Percentiles rank a stretch among this genome's conserved stretches.
phyloP scores from a whole-genome alignment of 805 yeast species.

The Myxozyma lipomycoides region DNA sequence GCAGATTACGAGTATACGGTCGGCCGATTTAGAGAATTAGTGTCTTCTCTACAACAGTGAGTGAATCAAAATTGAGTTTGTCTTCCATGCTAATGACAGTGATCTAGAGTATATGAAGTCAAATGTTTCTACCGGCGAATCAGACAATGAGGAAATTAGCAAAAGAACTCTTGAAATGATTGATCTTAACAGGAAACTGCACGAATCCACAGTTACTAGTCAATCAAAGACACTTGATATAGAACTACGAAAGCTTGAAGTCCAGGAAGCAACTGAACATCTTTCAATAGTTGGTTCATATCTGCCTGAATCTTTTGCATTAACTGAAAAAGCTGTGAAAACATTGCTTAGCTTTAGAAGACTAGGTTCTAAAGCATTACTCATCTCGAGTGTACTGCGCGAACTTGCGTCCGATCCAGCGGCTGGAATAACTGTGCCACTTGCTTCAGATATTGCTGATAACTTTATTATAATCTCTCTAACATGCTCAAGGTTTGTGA shows the following conservation, averaged over 20 bases:
- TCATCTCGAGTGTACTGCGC: constrained; percentile 4
- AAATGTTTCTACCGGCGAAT: constrained; percentile 17
- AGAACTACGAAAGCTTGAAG: constrained; percentile 30
- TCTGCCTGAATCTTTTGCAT: constrained; percentile 17
- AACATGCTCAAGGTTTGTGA: constrained; percentile 1
- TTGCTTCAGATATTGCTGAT: constrained; percentile 17
- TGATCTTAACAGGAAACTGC: constrained; percentile 30
- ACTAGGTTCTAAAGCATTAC: constrained; percentile 10
- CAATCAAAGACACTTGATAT: constrained; percentile 30
- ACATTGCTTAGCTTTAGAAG: constrained; percentile 13
- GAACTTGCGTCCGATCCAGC: neutral
- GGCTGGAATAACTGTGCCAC: neutral
- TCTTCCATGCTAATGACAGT: neutral
- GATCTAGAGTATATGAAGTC: constrained; percentile 29
- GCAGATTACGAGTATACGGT: constrained; percentile 26
- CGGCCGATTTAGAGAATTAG: constrained; percentile 32
- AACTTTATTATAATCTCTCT: constrained; percentile 1
- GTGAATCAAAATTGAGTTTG: neutral
- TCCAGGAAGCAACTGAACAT: constrained; percentile 31
- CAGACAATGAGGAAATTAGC: constrained; percentile 18
- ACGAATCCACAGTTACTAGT: constrained; percentile 18
- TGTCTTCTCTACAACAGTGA: constrained; percentile 30
- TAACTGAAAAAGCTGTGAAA: constrained; percentile 11
- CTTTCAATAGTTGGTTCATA: constrained; percentile 29
- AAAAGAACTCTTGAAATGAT: constrained; percentile 21